phyloP scores from a whole-genome alignment of 805 yeast species.

The Candida verbasci region DNA sequence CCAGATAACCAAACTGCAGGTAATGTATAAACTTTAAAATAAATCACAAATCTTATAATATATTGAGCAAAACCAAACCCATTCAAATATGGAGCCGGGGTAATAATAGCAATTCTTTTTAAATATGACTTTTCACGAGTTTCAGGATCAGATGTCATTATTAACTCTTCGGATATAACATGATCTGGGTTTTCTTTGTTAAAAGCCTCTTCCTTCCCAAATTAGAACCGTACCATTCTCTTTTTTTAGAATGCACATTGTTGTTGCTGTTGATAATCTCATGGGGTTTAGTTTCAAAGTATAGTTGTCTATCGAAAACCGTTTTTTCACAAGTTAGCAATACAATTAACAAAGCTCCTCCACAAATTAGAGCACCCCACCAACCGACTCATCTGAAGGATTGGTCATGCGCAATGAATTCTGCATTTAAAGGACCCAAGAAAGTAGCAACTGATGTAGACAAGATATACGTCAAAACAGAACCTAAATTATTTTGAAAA shows the following conservation, averaged over 20 bases:
- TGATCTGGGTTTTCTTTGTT: too few relatives aligned
- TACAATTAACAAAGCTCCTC: slow-evolving; percentile 36
- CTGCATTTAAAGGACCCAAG: slow-evolving; percentile 58
- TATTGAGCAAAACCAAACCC: slow-evolving; percentile 42
- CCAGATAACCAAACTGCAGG: slow-evolving; percentile 36
- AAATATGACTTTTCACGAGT: slow-evolving; percentile 17
- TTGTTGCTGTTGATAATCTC: too few relatives aligned
- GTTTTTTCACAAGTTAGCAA: slow-evolving; percentile 54
- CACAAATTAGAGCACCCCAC: slow-evolving; percentile 43
- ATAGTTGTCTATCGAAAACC: slow-evolving; percentile 34
- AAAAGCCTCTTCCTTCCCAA: too few relatives aligned
- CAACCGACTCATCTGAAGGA: slow-evolving; percentile 56
- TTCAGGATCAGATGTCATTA: background rate
- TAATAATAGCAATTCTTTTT: slow-evolving; percentile 29
- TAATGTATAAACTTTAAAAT: slow-evolving; percentile 30
- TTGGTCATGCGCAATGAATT: slow-evolving; percentile 46
- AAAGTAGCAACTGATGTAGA: slow-evolving; percentile 52
- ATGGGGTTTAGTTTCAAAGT: too few relatives aligned
- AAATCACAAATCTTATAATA: slow-evolving; percentile 25
- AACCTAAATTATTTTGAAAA: slow-evolving; percentile 43
- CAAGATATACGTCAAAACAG: slow-evolving; percentile 50
- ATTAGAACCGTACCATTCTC: too few relatives aligned
- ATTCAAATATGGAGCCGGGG: slow-evolving; percentile 29
- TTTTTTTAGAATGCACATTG: too few relatives aligned
- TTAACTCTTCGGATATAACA: background rate